Base-by-base conservation (phyloP, 306 rosid genomes). In the Casuarina glauca region DNA sequence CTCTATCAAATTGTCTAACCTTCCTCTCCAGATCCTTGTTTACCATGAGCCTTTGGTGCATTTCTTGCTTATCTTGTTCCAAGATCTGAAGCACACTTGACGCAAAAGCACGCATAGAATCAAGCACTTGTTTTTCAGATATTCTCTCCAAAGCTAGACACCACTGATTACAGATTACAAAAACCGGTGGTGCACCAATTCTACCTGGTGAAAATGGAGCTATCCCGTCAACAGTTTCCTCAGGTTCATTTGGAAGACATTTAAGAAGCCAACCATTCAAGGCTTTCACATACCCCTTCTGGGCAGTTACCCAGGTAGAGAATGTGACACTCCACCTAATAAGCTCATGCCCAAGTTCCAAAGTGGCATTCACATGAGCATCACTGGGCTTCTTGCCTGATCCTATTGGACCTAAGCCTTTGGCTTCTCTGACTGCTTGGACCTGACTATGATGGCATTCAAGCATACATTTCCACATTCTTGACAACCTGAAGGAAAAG, bases 401-500 rank as follows among this genome's bases (percentile, higher is more conserved):
- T 81, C 96, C 94, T 67, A 91, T 78, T 12, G 89, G 79, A 81
- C 93, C 94, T 80, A 93, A 85, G 54, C 91, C 90, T 86, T 90
- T 87, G 55, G 98, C 97, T 87, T 96, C 99, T 88, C 87, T 89
- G 70, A 96, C 87, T 42, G 89, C 97, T 89, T 84, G 86, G 76
- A 88, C 79, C 82, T 96, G 99, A 72, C 45, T 87, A 77, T 66
- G 96, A 84, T 96, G 99, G 79, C 99, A 96, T 70, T 93, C 98
- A 17, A 93, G 94, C 99, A 96, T 96, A 79, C 86, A 87, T 82
- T 84, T 91, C 99, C 99, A 96, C 99, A 96, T 96, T 86, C 85
- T 78, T 72, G 89, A 80, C 77, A 96, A 84, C 88, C 99, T 96
- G 92, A 60, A 81, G 73, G 61, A 39, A 81, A 76, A 36, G 76